phyloP scores from a whole-genome alignment of 306 rosid species.

The Psophocarpus tetragonolobus region DNA sequence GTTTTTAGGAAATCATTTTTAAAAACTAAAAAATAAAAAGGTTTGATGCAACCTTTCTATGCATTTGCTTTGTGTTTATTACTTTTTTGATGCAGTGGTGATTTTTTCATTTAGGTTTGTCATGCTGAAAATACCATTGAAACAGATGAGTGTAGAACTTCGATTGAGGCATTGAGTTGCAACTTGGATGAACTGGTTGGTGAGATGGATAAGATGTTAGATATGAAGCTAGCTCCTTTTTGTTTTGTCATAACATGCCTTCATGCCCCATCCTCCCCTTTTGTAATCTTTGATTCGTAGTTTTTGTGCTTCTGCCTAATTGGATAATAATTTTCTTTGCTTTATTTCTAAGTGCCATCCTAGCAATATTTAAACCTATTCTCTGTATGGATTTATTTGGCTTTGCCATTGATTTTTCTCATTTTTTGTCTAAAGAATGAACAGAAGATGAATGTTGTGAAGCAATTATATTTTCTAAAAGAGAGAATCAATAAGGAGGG shows the following conservation, averaged over 20 bases:
- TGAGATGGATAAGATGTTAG: constrained; percentile 29
- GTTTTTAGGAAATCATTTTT: background rate
- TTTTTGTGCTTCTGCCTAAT: background rate
- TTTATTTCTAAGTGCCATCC: background rate
- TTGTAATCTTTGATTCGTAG: background rate
- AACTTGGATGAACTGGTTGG: constrained; percentile 58
- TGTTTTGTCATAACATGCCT: constrained; percentile 7
- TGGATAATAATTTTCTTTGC: background rate
- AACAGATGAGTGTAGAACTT: constrained; percentile 25
- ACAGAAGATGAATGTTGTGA: constrained; percentile 42
- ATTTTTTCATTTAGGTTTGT: constrained; percentile 36
- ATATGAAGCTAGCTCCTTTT: background rate
- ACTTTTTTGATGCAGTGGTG: constrained; percentile 7
- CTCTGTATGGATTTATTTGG: constrained; percentile 10
- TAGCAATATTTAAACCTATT: background rate
- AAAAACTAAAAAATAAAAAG: background rate
- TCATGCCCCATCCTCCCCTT: background rate
- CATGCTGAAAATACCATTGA: constrained; percentile 25
- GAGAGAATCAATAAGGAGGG: constrained; percentile 55
- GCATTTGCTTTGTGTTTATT: background rate
- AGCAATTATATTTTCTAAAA: constrained; percentile 50
- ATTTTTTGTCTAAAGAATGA: constrained; percentile 40
- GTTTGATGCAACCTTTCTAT: background rate
- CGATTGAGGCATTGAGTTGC: constrained; percentile 14
- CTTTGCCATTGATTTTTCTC: background rate